Evolutionary conservation across 2,329 filamentous ascomycete species (phyloP), one percentile per base, ranked within the genome.

Genomic region (Diaporthe eres): DNA sequence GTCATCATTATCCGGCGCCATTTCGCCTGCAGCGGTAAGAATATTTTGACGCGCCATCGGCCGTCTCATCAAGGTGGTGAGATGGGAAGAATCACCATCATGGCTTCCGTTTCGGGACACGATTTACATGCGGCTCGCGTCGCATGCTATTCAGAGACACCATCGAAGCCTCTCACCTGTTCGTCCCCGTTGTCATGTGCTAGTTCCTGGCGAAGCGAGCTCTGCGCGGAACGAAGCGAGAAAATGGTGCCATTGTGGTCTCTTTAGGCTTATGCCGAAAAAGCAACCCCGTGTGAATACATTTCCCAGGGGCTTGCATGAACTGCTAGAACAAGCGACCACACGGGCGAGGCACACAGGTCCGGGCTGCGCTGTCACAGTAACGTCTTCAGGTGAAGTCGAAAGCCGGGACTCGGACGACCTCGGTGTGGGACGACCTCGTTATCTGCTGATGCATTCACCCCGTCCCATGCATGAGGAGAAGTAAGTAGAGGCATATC

Each of bases 241-340:
- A n/a, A 22, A 42, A 70, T 55, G 22, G 47, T 68, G 31, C 31
- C 31, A 68, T 53, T 28, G 31, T 53, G 65, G 31, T 39, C 47
- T 39, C 49, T 42, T 39, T 68, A 53, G 47, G 47, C 65, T 53
- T 68, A 42, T 68, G 10, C 65, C 65, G 65, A 53, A 19, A 3
- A 39, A 25, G 39, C 47, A 37, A 49, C 22, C 47, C 47, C 5
- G 9, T 28, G 8, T 53, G 9, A 12, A 28, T 39, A 25, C 25
- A 53, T 19, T 42, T 22, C 49, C 34, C 47, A 49, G 42, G 49
- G n/a, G 22, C 22, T 28, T 53, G 31, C 65, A 53, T 28, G 47
- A 53, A 53, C 47, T 53, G 31, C 47, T 53, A 42, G 31, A n/a
- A 68, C 13, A 68, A 68, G 47, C 65, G 25, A 53, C 15, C 31